phyloP scores from a whole-genome alignment of 164 flowering plant genomes.

The Umbellularia californica region DNA sequence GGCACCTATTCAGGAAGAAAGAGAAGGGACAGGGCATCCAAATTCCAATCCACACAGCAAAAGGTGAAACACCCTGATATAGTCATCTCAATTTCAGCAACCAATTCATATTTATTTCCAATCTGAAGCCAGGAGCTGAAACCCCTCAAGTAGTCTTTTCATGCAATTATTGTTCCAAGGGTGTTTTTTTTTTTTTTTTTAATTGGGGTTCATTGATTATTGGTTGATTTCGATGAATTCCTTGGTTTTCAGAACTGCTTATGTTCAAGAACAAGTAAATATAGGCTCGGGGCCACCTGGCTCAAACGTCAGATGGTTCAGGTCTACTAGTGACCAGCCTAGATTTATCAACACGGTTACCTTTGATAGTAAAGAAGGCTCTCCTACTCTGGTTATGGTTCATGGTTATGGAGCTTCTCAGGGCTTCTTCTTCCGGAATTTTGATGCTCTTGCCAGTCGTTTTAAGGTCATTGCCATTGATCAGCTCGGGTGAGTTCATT shows the following conservation, averaged over 20 bases:
- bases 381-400: conserved; percentile 93
- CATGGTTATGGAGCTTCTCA: conserved; percentile 97
- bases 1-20: neutral
- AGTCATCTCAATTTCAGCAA: neutral
- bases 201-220: neutral
- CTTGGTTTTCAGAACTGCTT: conserved; percentile 61
- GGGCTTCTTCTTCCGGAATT: conserved; percentile 91
- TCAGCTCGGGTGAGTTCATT: conserved; percentile 76
- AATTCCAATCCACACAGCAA: neutral
- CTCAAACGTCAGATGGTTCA: conserved; percentile 79
- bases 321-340: conserved; percentile 67
- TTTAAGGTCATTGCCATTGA: conserved; percentile 87
- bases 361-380: conserved; percentile 61
- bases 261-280: conserved; percentile 72
- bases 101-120: neutral
- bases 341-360: conserved; percentile 90
- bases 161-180: neutral
- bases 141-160: neutral
- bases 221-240: neutral
- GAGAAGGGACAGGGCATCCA: neutral
- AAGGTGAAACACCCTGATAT: neutral
- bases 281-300: conserved; percentile 95
- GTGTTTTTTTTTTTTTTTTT: neutral
- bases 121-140: neutral
- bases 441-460: conserved; percentile 76